Percentiles rank a stretch among this genome's conserved stretches.
These are phyloP conservation scores for Fragaria vesca DNA, from an alignment of 306 rosid genomes.

Conservation along the genomic window DNA sequence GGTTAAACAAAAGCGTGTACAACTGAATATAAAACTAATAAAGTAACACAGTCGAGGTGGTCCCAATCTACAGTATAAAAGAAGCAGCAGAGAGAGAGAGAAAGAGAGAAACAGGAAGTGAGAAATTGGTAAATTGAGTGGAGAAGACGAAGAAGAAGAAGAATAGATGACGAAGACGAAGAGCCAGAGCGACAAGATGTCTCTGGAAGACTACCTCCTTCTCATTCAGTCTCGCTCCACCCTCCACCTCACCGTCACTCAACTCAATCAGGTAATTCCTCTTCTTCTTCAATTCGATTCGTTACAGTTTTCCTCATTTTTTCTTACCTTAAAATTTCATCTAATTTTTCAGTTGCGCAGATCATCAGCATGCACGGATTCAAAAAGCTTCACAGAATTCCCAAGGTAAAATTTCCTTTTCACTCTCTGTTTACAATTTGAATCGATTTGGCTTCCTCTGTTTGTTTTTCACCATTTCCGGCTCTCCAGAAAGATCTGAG, in stretches of 20 bases:
- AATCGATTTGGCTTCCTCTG: neutral
- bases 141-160: neutral
- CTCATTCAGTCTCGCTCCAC: neutral
- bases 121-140: neutral
- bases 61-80: no score
- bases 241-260: neutral
- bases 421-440: neutral
- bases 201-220: neutral
- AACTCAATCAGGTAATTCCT: neutral
- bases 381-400: slow-evolving; percentile 45
- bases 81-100: neutral
- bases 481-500: slow-evolving; percentile 30
- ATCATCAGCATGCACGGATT: slow-evolving; percentile 73
- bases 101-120: no score
- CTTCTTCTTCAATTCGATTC: neutral
- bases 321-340: neutral
- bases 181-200: neutral
- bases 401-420: slow-evolving; percentile 41
- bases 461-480: neutral
- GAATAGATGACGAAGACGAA: neutral
- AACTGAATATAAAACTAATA: no score
- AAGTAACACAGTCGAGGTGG: no score
- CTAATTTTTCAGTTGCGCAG: slow-evolving; percentile 20
- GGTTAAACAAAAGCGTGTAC: no score
- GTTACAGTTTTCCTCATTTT: neutral